Evolutionary conservation across 2,329 filamentous ascomycete species (phyloP).

Genomic region (Sarocladium oryzae): DNA sequence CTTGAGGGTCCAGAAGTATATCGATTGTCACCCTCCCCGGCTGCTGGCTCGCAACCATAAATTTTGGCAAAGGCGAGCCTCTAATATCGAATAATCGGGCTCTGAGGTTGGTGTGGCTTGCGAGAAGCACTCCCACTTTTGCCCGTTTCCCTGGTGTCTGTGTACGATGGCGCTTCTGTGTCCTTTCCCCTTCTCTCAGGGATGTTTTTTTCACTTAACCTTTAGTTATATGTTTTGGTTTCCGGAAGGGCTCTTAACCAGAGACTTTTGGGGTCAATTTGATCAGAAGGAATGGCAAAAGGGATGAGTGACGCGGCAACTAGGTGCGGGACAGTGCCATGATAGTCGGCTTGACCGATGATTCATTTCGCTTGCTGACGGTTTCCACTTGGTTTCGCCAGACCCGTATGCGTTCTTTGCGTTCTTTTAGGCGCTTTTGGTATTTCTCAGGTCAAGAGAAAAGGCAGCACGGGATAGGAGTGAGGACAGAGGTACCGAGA

Average conservation of each 20-base stretch:
- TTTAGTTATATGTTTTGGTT: constrained; percentile 4
- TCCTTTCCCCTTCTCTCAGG: constrained; percentile 1
- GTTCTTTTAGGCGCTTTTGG: constrained; percentile 8
- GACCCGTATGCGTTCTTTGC: constrained; percentile 4
- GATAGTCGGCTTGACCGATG: not conserved
- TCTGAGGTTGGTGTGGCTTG: not conserved
- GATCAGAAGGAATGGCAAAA: constrained; percentile 9
- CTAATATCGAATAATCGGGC: constrained; percentile 6
- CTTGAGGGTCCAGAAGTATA: not conserved
- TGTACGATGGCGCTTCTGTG: constrained; percentile 8
- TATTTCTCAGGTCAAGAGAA: constrained; percentile 8
- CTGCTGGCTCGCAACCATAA: not conserved
- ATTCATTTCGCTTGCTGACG: not conserved
- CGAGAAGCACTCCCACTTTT: constrained; percentile 2
- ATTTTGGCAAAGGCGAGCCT: not conserved
- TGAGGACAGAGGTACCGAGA: constrained; percentile 3
- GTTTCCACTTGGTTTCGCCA: constrained; percentile 3
- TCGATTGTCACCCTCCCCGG: not conserved
- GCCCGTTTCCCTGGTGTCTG: constrained; percentile 2
- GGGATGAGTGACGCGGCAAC: constrained; percentile 1
- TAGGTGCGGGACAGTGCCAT: not conserved
- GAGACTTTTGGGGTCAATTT: constrained; percentile 6
- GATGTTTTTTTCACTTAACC: constrained; percentile 9
- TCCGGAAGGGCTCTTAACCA: not conserved
- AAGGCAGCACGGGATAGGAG: constrained; percentile 9